Evolutionary conservation across 2,329 filamentous ascomycete species (phyloP).

Genomic region (Botrytis galanthina): DNA sequence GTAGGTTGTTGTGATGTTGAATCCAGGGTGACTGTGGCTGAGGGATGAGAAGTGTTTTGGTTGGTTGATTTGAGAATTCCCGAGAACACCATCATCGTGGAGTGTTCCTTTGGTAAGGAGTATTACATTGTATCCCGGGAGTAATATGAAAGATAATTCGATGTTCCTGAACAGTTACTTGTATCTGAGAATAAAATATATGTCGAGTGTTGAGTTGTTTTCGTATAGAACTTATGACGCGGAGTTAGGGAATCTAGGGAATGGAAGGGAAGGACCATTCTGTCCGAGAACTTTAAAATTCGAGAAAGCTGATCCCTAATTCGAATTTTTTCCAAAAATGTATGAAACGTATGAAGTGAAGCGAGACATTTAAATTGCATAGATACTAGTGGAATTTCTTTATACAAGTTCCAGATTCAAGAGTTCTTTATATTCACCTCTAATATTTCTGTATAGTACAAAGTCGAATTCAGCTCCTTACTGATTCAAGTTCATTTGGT

Average conservation of each 20-base stretch:
- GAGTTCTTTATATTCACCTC: background rate
- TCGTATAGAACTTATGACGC: slow-evolving; percentile 1
- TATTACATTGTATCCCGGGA: slow-evolving; percentile 20
- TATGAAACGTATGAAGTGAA: background rate
- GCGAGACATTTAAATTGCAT: background rate
- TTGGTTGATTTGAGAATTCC: slow-evolving; percentile 47
- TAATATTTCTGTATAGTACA: background rate
- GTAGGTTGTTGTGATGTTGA: slow-evolving; percentile 30
- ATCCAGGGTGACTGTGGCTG: slow-evolving; percentile 30
- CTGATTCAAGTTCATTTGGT: background rate
- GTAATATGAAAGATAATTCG: background rate
- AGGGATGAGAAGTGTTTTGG: slow-evolving; percentile 35
- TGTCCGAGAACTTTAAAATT: slow-evolving; percentile 2
- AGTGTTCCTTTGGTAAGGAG: slow-evolving; percentile 14
- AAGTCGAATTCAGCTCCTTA: background rate
- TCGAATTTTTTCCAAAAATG: background rate
- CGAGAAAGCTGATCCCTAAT: background rate
- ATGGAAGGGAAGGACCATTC: background rate
- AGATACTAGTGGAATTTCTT: background rate
- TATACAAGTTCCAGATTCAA: background rate
- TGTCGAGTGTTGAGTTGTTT: slow-evolving; percentile 6
- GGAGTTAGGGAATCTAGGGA: slow-evolving; percentile 1
- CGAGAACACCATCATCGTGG: slow-evolving; percentile 50
- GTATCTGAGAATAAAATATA: slow-evolving; percentile 6
- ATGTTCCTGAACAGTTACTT: background rate